Evolutionary conservation across 2,329 filamentous ascomycete species (phyloP).

Genomic region (Drechslera avenae): DNA sequence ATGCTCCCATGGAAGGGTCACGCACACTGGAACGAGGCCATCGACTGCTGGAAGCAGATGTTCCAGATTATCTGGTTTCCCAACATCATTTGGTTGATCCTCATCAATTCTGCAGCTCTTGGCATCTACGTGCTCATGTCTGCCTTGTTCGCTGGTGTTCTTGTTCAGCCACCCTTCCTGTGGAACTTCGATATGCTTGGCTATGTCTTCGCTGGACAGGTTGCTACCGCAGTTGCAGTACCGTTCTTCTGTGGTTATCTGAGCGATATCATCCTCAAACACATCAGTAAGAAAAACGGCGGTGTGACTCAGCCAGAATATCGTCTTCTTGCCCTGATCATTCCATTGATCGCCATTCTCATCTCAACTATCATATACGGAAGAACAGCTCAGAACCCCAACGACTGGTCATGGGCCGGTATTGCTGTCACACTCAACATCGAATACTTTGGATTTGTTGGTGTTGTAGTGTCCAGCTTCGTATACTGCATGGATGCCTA

Average conservation of each 20-base stretch:
- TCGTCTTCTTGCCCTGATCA: constrained; percentile 9
- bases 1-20: constrained; percentile 19
- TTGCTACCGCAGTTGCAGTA: constrained; percentile 13
- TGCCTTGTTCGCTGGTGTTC: constrained; percentile 14
- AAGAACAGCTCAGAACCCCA: constrained; percentile 10
- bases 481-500: constrained; percentile 19
- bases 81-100: constrained; percentile 14
- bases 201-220: constrained; percentile 16
- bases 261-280: constrained; percentile 9
- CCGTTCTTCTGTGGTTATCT: constrained; percentile 16
- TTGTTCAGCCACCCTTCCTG: constrained; percentile 13
- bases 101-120: constrained; percentile 12
- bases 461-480: constrained; percentile 12
- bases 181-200: constrained; percentile 16
- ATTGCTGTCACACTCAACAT: constrained; percentile 16
- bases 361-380: constrained; percentile 16
- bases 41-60: constrained; percentile 19
- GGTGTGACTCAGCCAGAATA: constrained; percentile 13
- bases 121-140: constrained; percentile 20
- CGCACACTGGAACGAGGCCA: constrained; percentile 11
- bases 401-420: constrained; percentile 14
- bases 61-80: constrained; percentile 19
- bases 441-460: constrained; percentile 19
- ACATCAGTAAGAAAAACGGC: constrained; percentile 7
- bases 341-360: constrained; percentile 9